Base-by-base conservation (phyloP, 768 basidiomycete species). In the Cystobasidium ongulense region DNA sequence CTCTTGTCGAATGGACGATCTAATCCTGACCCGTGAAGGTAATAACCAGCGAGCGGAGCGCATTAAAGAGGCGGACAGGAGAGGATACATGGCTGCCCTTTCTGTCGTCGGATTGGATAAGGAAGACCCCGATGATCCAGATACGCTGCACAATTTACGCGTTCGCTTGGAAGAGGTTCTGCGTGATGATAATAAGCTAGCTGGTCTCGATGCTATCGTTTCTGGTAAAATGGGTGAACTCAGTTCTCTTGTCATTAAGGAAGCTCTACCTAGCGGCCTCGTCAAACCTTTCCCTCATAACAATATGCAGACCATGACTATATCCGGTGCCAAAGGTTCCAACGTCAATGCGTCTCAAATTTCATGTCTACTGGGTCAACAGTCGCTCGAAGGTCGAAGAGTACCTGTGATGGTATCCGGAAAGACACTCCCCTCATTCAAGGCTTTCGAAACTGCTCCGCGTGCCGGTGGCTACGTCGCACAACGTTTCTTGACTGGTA, bases 371-470 rank as follows among this genome's bases (percentile, higher is more conserved):
- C 86, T 99, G 53, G 96, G 96, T 73, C 96, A 98, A 82, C 96
- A 98, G 81, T 94, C 97, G 79, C 84, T 99, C 38, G 96, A 99
- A 83, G 96, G 96, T 75, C 91, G 96, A 76, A 93, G 96, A 81
- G 96, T 98, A 4, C 96, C 96, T 1, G 90, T 94, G 57, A 99
- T 99, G 96, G 90, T 98, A 76, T 95, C 92, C 75, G 96, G 96
- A 13, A 99, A 99, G 84, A 98, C 96, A 0, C 84, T 99, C 4
- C 96, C 96, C 13, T 92, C 92, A 1, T 99, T 98, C 87, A 89
- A 89, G 79, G 84, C 94, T 0, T 98, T 97, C 82, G 96, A 98
- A 82, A 97, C 96, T n/a, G 90, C 88, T 75, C 93, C 96, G 3
- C 92, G 97, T 75, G 95, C 96, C 15, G 96, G 96, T 79, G 96